A percentile compares a stretch with the other conserved stretches of the same genome.
Evolutionary conservation across 345 rosid species (phyloP).

Genomic region (Dipteronia dyeriana): DNA sequence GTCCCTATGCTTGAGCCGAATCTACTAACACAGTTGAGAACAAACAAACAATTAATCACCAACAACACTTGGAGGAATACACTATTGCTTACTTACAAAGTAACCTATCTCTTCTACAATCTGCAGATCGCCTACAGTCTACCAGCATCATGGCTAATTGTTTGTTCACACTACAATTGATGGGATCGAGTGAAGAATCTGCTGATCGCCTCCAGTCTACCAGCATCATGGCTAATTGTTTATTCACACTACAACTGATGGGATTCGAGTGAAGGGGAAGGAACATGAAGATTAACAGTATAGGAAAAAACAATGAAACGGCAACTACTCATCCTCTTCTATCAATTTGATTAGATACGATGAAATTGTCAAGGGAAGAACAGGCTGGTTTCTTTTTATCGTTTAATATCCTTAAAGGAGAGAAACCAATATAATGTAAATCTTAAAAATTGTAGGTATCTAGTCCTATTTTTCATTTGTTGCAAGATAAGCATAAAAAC

Average conservation of each 20-base stretch:
- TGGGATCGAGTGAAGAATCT: too few relatives aligned
- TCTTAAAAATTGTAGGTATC: background rate
- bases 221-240: background rate
- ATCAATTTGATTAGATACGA: too few relatives aligned
- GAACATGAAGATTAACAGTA: too few relatives aligned
- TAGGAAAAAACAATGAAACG: too few relatives aligned
- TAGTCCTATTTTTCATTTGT: background rate
- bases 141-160: background rate
- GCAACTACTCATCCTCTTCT: too few relatives aligned
- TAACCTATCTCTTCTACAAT: background rate
- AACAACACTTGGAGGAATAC: background rate
- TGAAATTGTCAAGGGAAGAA: background rate
- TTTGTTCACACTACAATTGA: background rate
- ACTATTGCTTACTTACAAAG: background rate
- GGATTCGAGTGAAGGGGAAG: too few relatives aligned
- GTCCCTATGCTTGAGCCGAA: background rate
- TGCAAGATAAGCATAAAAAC: background rate
- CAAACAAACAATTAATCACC: background rate
- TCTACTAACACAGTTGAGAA: background rate
- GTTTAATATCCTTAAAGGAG: background rate
- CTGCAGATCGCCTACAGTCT: background rate
- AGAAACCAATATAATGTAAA: background rate
- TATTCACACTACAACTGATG: background rate
- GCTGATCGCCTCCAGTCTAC: background rate
- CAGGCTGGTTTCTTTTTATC: background rate